Evolutionary conservation across 1,139 yeast genomes (phyloP).

Genomic region (Blastobotrys buckinghamii): DNA sequence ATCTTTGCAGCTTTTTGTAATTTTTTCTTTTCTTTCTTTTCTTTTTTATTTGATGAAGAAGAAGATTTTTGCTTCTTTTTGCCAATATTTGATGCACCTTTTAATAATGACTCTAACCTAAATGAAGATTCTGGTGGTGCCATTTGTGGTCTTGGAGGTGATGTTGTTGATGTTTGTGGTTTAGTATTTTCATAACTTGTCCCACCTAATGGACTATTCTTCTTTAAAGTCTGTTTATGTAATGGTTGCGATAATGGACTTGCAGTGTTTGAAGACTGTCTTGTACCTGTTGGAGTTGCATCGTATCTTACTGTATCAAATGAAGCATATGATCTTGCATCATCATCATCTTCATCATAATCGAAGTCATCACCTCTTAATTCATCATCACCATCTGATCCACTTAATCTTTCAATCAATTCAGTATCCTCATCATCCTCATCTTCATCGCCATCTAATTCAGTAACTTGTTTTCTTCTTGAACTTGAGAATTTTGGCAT

Average conservation of each 20-base stretch:
- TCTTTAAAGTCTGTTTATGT: slow-evolving; percentile 15
- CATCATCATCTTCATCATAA: slow-evolving; percentile 1
- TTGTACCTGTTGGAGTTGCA: slow-evolving; percentile 3
- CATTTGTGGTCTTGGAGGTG: slow-evolving; percentile 2
- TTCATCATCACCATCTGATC: slow-evolving; percentile 10
- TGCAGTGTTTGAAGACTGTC: slow-evolving; percentile 4
- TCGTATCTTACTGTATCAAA: slow-evolving; percentile 13
- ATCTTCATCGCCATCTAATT: slow-evolving; percentile 11
- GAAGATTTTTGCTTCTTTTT: slow-evolving; percentile 20
- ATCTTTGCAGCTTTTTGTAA: slow-evolving; percentile 5
- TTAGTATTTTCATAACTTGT: neutral
- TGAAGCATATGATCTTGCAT: slow-evolving; percentile 8
- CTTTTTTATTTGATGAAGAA: slow-evolving; percentile 12
- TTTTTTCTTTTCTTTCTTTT: slow-evolving; percentile 10
- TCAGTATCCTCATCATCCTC: slow-evolving; percentile 13
- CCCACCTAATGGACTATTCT: slow-evolving; percentile 15
- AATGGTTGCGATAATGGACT: slow-evolving; percentile 2
- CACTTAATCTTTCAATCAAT: slow-evolving; percentile 12
- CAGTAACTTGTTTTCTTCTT: slow-evolving; percentile 19
- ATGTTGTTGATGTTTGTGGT: neutral
- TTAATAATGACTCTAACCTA: slow-evolving; percentile 29
- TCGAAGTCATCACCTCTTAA: slow-evolving; percentile 5
- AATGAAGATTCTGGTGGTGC: slow-evolving; percentile 26
- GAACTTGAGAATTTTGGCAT: neutral
- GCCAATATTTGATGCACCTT: slow-evolving; percentile 27